Evolutionary conservation across 2,329 filamentous ascomycete genomes (phyloP).

Genomic region (Arachnomyces sp.): DNA sequence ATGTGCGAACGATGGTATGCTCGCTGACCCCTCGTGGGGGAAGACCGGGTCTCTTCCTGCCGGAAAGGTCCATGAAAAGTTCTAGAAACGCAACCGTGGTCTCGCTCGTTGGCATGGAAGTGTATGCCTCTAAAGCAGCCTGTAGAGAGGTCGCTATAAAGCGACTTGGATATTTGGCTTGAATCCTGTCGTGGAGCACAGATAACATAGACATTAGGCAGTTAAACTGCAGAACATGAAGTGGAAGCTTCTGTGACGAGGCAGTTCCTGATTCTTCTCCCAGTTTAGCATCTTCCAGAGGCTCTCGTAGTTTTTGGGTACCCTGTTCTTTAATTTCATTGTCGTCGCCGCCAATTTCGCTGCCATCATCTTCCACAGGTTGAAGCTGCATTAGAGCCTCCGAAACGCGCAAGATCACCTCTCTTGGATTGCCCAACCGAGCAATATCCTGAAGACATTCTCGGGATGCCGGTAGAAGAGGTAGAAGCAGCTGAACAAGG

Average conservation of each 20-base stretch:
- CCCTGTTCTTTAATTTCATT: constrained; percentile 9
- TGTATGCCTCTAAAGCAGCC: constrained; percentile 53
- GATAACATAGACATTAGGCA: constrained; percentile 45
- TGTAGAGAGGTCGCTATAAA: constrained; percentile 59
- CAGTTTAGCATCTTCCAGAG: constrained; percentile 14
- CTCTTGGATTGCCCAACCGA: constrained; percentile 54
- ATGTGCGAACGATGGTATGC: constrained; percentile 29
- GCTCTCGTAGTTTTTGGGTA: constrained; percentile 6
- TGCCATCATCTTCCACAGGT: constrained; percentile 32
- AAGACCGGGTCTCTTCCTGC: constrained; percentile 51
- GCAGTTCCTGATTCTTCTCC: constrained; percentile 13
- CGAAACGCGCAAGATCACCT: constrained; percentile 57
- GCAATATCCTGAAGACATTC: constrained; percentile 56
- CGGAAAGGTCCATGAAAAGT: constrained; percentile 51
- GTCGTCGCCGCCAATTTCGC: constrained; percentile 24
- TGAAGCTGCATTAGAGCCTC: constrained; percentile 53
- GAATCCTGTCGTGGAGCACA: constrained; percentile 53
- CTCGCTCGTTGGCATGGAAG: constrained; percentile 48
- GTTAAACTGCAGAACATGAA: constrained; percentile 34
- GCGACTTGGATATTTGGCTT: constrained; percentile 56
- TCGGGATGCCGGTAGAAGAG: constrained; percentile 51
- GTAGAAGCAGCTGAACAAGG: constrained; percentile 54
- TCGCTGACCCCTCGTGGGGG: constrained; percentile 52
- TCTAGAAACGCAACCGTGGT: constrained; percentile 51
- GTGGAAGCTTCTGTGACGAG: constrained; percentile 11